Base-by-base conservation (phyloP, 2,329 filamentous ascomycete species). In the Ophiosphaerella herpotricha region DNA sequence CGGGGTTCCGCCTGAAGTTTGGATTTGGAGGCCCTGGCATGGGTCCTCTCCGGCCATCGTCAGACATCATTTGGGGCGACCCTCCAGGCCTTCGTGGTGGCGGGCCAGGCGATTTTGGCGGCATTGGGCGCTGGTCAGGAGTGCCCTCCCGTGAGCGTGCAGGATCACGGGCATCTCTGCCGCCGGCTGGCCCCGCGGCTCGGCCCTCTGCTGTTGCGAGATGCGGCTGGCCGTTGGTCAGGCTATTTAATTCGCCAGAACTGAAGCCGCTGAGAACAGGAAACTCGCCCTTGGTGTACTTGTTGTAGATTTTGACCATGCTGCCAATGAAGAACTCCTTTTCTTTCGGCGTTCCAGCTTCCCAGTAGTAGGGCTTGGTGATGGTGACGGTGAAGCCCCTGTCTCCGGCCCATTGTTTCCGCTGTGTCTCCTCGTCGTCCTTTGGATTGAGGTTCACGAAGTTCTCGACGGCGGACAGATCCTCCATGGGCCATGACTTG, bases 271-370 rank as follows among this genome's bases (percentile, higher is more conserved):
- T 78, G 43, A 99, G 80, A 50, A 89, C 83, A 2, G 94, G 94
- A 29, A 85, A 75, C 65, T 87, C 88, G 11, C 63, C 63, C 50
- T 67, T 67, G 1, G 94, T 97, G 70, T 97, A 99, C 75, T 97
- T 99, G 64, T 87, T 87, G 72, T 90, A 99, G 59, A 99, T 97
- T 75, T 97, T 99, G 68, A 97, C 85, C 61, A 97, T 77, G 73
- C 92, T 97, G 31, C 90, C 91, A 66, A 99, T 94, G 74, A 99
- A 99, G 76, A 97, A 97, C 70, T 96, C 93, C 80, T 97, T 97
- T 76, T 99, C 94, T 77, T 97, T 97, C 45, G 90, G 83, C 1
- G 90, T 94, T 58, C 91, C 87, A 31, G 94, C 91, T 73, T 96
- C 86, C 94, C 94, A 99, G 73, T 94, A 99, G 75, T 99, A 99